Base-by-base conservation (phyloP, 1,139 yeast genomes). In the Lodderomyces theae region DNA sequence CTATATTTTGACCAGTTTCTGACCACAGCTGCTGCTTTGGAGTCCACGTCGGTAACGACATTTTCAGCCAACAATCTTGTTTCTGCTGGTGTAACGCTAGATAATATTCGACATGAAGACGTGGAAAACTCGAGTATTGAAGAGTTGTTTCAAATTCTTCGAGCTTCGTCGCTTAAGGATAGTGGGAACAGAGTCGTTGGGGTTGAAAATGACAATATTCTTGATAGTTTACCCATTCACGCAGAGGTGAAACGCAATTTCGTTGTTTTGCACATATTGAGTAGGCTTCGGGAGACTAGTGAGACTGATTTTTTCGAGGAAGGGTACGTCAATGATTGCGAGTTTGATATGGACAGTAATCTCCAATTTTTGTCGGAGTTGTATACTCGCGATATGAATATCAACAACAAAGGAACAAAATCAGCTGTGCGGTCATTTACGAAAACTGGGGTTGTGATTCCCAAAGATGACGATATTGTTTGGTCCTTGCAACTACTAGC, bases 401-500 rank as follows among this genome's bases (percentile, higher is more conserved):
- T 57, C 34, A 60, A 58, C 38, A 46, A 57, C 40, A 49, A 57
- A 17, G 62, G 56, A 46, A 52, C 66, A 3, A 69, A 65, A 46
- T 57, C 62, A 25, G 67, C 74, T 0, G 90, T 89, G 5, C 70
- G 96, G 45, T 72, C 69, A 38, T 86, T 87, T 56, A 73, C 82
- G 24, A 78, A 82, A 43, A 67, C 75, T 2, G 95, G 96, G 1
- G 81, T 83, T 18, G 76, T 89, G 13, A 77, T 88, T 9, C 96
- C 97, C 1, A 77, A 88, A 46, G 95, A 87, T 48, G 97, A 90
- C 57, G 98, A 92, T 58, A 86, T 92, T 22, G 82, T 88, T 26
- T 89, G 97, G 96, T 85, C 95, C 5, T 70, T 92, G 41, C 97
- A 92, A 61, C 72, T 92, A 25, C 64, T 92, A 42, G 97, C 97